Base-by-base conservation (phyloP, 768 basidiomycete genomes). In the Boletus barrowsii region DNA sequence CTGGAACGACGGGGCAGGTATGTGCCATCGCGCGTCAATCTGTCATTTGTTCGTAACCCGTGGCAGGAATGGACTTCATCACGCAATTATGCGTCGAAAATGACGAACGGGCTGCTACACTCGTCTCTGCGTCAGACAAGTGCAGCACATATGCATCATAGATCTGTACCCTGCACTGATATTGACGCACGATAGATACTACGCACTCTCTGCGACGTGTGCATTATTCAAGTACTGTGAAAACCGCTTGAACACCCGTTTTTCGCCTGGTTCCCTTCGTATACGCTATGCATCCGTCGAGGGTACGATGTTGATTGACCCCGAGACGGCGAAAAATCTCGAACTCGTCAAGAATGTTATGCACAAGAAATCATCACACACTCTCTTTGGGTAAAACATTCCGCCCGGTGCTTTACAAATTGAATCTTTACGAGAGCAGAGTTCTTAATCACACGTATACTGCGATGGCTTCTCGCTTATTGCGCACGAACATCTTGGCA, bases 221-320 rank as follows among this genome's bases (percentile, higher is more conserved):
- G 95, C 94, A 0, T 74, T 98, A 15, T 93, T 98, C 78, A 93
- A 92, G 68, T 83, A 91, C 62, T 79, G 87, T 20, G 90, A 95
- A 64, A 71, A 72, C 3, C 80, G 81, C 47, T 70, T 88, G 48
- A 88, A 90, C 58, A 82, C 80, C 0, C 80, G 83, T 14, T 98
- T 90, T 66, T 79, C 89, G 1, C 69, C 79, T 0, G 76, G 73
- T 4, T 91, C 91, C 10, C 74, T 93, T 22, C 79, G 84, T 33
- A 90, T 93, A 51, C 78, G 83, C 20, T 94, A 88, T 63, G 75
- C 82, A 1, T 83, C 89, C 2, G 84, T 90, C 0, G 90, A 95
- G 66, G 95, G 95, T 0, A 95, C 92, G 0, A 90, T 98, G 88
- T 81, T 97, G 80, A 88, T 99, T 58, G 97, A 98, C 65, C 79